Conservation (phyloP, 331 rosid genomes). For the Malus hybrid region DNA sequence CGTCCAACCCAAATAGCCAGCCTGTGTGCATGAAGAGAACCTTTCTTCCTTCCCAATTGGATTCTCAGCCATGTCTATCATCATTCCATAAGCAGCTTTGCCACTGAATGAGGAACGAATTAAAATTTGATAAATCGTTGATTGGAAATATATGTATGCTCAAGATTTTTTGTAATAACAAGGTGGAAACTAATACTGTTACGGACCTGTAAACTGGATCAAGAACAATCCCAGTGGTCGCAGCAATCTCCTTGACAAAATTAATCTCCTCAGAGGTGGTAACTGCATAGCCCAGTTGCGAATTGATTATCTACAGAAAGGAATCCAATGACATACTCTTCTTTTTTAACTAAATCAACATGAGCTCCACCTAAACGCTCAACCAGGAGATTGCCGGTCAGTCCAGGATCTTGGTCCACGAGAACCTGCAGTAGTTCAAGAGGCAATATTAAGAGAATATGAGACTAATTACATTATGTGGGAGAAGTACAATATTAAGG, state of each 20-base stretch:
- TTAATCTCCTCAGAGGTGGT: slow-evolving; percentile 77
- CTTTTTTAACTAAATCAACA: slow-evolving; percentile 62
- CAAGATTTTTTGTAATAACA: not conserved
- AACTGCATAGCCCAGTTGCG: slow-evolving; percentile 65
- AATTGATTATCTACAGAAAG: not conserved
- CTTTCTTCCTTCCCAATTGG: slow-evolving; percentile 95
- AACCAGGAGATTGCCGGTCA: slow-evolving; percentile 75
- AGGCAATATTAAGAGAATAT: not conserved
- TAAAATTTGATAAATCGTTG: too few relatives aligned
- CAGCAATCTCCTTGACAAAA: slow-evolving; percentile 63
- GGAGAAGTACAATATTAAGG: not conserved
- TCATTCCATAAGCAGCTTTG: slow-evolving; percentile 70
- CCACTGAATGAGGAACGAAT: slow-evolving; percentile 37
- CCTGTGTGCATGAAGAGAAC: slow-evolving; percentile 91
- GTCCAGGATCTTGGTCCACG: slow-evolving; percentile 78
- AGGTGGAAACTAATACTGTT: not conserved
- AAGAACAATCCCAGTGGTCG: slow-evolving; percentile 77
- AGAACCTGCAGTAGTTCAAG: slow-evolving; percentile 26
- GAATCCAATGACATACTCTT: slow-evolving; percentile 42
- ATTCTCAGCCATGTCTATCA: slow-evolving; percentile 65
- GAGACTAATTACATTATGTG: not conserved
- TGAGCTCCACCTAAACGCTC: slow-evolving; percentile 91
- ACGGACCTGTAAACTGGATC: slow-evolving; percentile 91
- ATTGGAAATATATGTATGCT: not conserved
- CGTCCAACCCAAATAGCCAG: slow-evolving; percentile 84